These are phyloP conservation scores for Teratosphaeria gauchensis DNA, from an alignment of 2,329 filamentous ascomycete genomes.

Conservation along the genomic window DNA sequence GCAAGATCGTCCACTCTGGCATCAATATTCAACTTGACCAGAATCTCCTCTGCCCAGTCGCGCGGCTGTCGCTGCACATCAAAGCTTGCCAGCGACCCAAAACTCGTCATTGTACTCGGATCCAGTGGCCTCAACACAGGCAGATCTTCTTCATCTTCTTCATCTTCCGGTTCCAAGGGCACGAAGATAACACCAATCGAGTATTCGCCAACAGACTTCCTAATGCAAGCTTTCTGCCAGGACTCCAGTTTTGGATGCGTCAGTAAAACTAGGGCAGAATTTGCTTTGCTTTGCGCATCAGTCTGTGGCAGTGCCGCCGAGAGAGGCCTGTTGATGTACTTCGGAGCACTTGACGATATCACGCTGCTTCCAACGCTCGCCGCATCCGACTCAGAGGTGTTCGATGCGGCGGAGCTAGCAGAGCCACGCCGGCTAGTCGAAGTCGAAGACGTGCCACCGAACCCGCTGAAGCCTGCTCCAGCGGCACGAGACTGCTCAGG, in stretches of 20 bases:
- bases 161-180: constrained; percentile 3
- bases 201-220: constrained; percentile 2
- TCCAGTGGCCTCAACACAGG: constrained; percentile 3
- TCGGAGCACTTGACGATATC: neutral
- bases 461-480: constrained; percentile 3
- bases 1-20: constrained; percentile 1
- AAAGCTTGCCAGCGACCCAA: neutral
- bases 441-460: constrained; percentile 4
- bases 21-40: neutral
- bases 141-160: neutral
- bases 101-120: constrained; percentile 5
- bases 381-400: neutral
- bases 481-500: constrained; percentile 4
- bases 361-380: constrained; percentile 2
- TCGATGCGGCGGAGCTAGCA: constrained; percentile 2
- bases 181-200: constrained; percentile 6
- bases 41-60: constrained; percentile 3
- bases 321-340: constrained; percentile 3
- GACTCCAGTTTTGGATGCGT: constrained; percentile 4
- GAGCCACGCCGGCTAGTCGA: constrained; percentile 5
- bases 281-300: neutral
- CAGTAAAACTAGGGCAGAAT: constrained; percentile 3
- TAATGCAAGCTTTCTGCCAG: constrained; percentile 5
- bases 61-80: neutral
- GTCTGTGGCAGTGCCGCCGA: neutral